These are phyloP conservation scores for Rhododendron ferrugineum DNA, from an alignment of 148 eudicot species.

Conservation along the genomic window DNA sequence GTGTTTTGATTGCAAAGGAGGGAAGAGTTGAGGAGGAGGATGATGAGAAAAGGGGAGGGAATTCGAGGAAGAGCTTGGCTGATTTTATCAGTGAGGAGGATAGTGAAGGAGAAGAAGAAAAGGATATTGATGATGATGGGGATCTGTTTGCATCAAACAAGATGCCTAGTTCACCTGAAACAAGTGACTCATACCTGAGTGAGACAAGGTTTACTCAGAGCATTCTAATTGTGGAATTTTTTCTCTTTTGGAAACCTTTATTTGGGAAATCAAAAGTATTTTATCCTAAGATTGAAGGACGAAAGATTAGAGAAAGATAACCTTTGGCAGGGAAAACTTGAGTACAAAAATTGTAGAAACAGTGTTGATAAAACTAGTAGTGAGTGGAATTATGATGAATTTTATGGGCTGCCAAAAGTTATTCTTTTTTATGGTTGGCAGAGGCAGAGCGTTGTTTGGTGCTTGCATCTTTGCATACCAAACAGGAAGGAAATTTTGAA, in stretches of 20 bases:
- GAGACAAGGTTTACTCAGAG: slow-evolving; percentile 56
- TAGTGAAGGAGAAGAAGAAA: slow-evolving; percentile 27
- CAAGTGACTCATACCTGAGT: slow-evolving; percentile 60
- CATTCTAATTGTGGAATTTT: not conserved
- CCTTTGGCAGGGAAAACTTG: not conserved
- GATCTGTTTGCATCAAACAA: slow-evolving; percentile 20
- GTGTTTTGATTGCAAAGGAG: slow-evolving; percentile 12
- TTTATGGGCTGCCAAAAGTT: not conserved
- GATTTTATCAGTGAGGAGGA: slow-evolving; percentile 57
- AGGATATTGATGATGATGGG: slow-evolving; percentile 26
- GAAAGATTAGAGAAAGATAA: not conserved
- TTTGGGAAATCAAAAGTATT: not conserved
- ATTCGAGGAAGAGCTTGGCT: slow-evolving; percentile 30
- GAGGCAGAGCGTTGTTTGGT: not conserved
- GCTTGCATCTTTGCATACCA: not conserved
- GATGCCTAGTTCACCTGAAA: slow-evolving; percentile 26
- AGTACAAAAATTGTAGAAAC: not conserved
- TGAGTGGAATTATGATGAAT: not conserved
- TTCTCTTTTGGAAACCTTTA: not conserved
- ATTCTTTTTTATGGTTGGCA: not conserved
- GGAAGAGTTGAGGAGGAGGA: slow-evolving; percentile 7
- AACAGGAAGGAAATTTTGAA: not conserved
- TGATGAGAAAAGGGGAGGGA: slow-evolving; percentile 28
- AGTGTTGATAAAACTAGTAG: not conserved
- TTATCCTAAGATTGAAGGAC: not conserved